phyloP scores from a whole-genome alignment of 176 grass and related monocot genomes.

The Aegilops speltoides region DNA sequence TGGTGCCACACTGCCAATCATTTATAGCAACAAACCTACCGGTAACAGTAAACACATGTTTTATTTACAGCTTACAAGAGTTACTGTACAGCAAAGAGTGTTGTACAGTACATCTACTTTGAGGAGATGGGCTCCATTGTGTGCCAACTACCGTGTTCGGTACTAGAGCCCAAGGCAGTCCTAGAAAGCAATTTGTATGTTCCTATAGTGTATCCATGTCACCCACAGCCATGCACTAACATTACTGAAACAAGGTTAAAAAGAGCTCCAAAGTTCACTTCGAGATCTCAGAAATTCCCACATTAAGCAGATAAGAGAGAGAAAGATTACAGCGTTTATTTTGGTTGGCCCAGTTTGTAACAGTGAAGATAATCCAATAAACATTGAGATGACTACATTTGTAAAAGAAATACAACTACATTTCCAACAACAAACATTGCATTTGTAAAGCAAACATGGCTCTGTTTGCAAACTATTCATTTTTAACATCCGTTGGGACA shows the following conservation, averaged over 20 bases:
- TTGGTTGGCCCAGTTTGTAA: not conserved
- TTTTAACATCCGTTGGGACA: not conserved
- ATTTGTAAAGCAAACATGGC: not conserved
- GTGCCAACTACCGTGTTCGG: not conserved
- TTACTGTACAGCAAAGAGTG: conserved; percentile 7
- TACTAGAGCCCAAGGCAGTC: conserved; percentile 5
- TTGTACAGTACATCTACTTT: not conserved
- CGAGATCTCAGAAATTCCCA: not conserved
- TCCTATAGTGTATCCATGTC: not conserved
- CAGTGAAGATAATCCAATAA: not conserved
- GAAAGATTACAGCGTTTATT: not conserved
- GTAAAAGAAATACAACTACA: not conserved
- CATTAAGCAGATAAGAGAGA: not conserved
- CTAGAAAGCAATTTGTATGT: conserved; percentile 22
- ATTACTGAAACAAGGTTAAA: not conserved
- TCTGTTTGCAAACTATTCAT: not conserved
- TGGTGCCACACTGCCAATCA: conserved; percentile 23
- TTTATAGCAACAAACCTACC: conserved; percentile 23
- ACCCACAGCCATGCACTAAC: not conserved
- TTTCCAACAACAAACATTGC: not conserved
- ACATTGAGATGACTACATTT: not conserved
- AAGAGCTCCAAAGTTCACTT: not conserved
- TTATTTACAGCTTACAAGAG: not conserved
- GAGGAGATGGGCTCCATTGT: conserved; percentile 11
- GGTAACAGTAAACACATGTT: not conserved